These are phyloP conservation scores for Toxicodendron radicans DNA, from an alignment of 345 rosid species.

Conservation along the genomic window DNA sequence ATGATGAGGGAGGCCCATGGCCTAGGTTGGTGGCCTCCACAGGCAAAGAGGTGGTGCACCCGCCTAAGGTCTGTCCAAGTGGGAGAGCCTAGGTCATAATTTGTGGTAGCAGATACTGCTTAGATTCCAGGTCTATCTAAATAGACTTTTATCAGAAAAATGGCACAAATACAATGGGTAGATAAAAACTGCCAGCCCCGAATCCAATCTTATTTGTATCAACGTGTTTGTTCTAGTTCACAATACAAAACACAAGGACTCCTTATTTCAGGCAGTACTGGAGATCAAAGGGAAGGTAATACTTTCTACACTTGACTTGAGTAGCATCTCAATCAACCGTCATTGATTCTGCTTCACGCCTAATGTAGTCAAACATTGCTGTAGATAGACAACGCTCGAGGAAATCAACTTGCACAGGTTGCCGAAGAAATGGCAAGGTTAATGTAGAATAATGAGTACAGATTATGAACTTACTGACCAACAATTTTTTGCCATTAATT, in stretches of 20 bases:
- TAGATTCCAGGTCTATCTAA: no score
- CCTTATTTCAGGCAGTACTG: background rate
- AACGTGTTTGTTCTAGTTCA: background rate
- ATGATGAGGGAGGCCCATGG: constrained; percentile 1
- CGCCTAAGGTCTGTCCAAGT: background rate
- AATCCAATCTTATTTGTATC: no score
- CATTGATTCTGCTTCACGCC: constrained; percentile 53
- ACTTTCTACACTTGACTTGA: background rate
- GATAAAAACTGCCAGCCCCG: no score
- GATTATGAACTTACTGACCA: no score
- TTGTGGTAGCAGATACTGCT: constrained; percentile 2
- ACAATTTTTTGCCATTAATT: no score
- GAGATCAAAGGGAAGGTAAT: background rate
- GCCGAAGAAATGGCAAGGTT: background rate
- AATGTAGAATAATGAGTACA: background rate
- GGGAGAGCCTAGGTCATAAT: constrained; percentile 37
- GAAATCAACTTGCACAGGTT: constrained; percentile 51
- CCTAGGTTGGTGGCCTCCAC: constrained; percentile 14
- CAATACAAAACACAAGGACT: background rate
- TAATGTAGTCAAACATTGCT: constrained; percentile 49
- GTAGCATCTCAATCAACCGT: constrained; percentile 29
- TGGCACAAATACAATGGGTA: no score
- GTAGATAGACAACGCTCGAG: constrained; percentile 79
- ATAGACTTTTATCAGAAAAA: no score
- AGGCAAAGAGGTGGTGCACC: constrained; percentile 6